Percentiles rank a stretch among this genome's conserved stretches.
Evolutionary conservation across 1,139 yeast genomes (phyloP).

Genomic region (Diutina catenulata): DNA sequence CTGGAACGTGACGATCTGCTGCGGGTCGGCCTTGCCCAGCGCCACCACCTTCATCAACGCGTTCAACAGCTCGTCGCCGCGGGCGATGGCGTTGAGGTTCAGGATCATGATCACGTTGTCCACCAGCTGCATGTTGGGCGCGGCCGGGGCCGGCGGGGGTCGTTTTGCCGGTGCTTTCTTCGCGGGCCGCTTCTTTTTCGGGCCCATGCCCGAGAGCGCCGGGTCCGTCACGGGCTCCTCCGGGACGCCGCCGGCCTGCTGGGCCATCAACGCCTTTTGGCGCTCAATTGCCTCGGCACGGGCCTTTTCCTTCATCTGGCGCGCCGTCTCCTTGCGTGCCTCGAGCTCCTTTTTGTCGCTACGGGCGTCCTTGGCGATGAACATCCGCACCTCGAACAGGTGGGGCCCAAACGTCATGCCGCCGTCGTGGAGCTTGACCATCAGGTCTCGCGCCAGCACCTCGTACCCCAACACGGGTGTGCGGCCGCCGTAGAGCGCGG

Average conservation of each 20-base stretch:
- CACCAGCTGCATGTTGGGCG: conserved; percentile 39
- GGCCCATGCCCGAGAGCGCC: conserved; percentile 1
- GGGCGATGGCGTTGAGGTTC: conserved; percentile 72
- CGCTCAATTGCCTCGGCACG: not conserved
- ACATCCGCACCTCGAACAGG: conserved; percentile 60
- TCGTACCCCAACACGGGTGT: conserved; percentile 33
- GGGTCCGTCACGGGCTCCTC: conserved; percentile 3
- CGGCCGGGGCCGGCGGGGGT: conserved; percentile 11
- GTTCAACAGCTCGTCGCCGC: conserved; percentile 54
- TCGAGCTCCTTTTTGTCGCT: conserved; percentile 17
- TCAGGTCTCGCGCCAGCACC: conserved; percentile 64
- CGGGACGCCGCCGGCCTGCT: not conserved
- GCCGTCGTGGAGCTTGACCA: conserved; percentile 82
- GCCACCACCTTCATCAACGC: conserved; percentile 77
- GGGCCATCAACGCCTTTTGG: no score
- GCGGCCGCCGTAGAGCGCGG: conserved; percentile 17
- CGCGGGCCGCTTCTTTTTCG: not conserved
- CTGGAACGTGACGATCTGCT: conserved; percentile 67
- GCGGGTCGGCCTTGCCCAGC: conserved; percentile 58
- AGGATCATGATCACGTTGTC: conserved; percentile 74
- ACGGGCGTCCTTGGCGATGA: conserved; percentile 68
- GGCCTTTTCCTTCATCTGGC: conserved; percentile 2
- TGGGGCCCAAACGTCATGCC: conserved; percentile 73
- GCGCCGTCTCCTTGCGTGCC: conserved; percentile 12
- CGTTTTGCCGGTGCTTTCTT: no score